These are phyloP conservation scores for Trypethelium eluteriae DNA, from an alignment of 495 filamentous ascomycete species.

Conservation along the genomic window DNA sequence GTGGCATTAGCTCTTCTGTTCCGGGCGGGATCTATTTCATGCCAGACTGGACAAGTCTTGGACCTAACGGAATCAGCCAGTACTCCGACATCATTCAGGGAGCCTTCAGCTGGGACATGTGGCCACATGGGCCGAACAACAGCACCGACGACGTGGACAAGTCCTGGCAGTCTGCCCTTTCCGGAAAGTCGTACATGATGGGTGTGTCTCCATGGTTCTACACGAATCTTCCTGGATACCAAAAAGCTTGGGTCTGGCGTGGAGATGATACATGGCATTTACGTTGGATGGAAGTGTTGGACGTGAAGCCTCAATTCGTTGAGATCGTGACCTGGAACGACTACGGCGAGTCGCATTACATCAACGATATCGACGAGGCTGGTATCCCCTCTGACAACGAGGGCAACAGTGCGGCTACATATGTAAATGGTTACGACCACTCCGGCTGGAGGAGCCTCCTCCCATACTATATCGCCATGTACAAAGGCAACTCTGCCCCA, in stretches of 20 bases:
- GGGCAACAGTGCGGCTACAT: conserved; percentile 40
- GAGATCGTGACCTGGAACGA: conserved; percentile 61
- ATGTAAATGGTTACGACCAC: conserved; percentile 45
- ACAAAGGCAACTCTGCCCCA: conserved; percentile 20
- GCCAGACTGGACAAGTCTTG: conserved; percentile 49
- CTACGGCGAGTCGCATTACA: conserved; percentile 69
- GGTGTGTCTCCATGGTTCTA: conserved; percentile 73
- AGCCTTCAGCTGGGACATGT: conserved; percentile 64
- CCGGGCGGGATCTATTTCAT: conserved; percentile 47
- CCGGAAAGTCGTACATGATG: conserved; percentile 69
- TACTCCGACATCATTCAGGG: conserved; percentile 51
- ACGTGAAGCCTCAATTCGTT: conserved; percentile 59
- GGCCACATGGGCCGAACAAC: conserved; percentile 53
- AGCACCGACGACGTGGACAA: conserved; percentile 49
- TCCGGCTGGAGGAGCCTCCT: conserved; percentile 50
- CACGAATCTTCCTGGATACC: conserved; percentile 56
- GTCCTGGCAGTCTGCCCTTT: conserved; percentile 44
- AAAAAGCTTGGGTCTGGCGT: conserved; percentile 68
- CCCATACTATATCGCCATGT: conserved; percentile 51
- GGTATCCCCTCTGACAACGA: conserved; percentile 38
- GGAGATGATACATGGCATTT: conserved; percentile 66
- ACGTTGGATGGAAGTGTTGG: conserved; percentile 61
- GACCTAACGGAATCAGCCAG: conserved; percentile 40
- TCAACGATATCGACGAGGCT: conserved; percentile 47
- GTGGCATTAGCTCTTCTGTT: conserved; percentile 44